phyloP scores from a whole-genome alignment of 1,139 yeast genomes.

The Trichomonascaceae sp. region DNA sequence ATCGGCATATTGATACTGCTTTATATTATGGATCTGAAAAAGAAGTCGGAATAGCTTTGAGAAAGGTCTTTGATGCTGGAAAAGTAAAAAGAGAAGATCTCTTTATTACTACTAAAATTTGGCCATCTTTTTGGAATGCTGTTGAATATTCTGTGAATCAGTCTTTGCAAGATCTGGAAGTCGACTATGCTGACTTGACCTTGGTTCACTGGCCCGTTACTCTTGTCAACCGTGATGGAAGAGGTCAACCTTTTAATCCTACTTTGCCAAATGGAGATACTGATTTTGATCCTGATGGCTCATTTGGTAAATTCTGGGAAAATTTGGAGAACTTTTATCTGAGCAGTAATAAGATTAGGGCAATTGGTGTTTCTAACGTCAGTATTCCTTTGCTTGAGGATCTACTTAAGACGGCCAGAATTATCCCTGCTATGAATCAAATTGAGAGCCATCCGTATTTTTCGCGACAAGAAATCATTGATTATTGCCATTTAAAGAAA shows the following conservation, averaged over 20 bases:
- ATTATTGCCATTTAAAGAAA: constrained; percentile 45
- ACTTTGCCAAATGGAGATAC: constrained; percentile 38
- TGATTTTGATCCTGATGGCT: constrained; percentile 39
- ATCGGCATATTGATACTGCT: constrained; percentile 57
- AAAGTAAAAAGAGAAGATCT: constrained; percentile 37
- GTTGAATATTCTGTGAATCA: constrained; percentile 25
- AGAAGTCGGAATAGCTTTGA: constrained; percentile 45
- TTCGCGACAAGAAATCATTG: constrained; percentile 60
- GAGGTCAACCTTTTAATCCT: constrained; percentile 37
- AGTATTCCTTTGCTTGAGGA: constrained; percentile 44
- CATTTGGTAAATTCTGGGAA: constrained; percentile 52
- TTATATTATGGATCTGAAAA: constrained; percentile 48
- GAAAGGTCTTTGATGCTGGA: constrained; percentile 15
- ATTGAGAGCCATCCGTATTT: constrained; percentile 64
- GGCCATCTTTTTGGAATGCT: constrained; percentile 19
- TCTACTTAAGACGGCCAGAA: constrained; percentile 39
- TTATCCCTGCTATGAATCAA: constrained; percentile 60
- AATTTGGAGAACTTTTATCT: constrained; percentile 41
- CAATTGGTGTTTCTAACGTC: constrained; percentile 56
- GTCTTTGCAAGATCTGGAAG: constrained; percentile 44
- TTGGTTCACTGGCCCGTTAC: constrained; percentile 63
- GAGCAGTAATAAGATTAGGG: constrained; percentile 43
- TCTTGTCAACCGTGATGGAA: constrained; percentile 35
- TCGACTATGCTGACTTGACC: constrained; percentile 64
- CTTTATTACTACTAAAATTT: constrained; percentile 43